Conservation (phyloP, 495 filamentous ascomycete genomes). For the Bacidia gigantensis region DNA sequence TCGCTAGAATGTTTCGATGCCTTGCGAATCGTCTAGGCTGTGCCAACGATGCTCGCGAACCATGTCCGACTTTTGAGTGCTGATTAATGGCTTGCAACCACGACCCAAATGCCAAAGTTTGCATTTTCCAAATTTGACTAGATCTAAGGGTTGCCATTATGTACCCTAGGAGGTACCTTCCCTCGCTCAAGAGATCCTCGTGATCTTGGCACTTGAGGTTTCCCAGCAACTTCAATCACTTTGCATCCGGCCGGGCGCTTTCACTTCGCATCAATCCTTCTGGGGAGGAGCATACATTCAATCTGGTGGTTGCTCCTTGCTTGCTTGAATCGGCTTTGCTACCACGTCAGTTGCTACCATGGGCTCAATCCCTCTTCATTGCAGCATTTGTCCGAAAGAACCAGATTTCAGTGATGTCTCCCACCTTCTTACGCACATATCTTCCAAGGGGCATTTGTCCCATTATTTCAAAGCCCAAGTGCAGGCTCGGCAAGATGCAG, state of each 20-base stretch:
- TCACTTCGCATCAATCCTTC: not conserved
- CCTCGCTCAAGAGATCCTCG: not conserved
- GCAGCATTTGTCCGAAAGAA: slow-evolving; percentile 64
- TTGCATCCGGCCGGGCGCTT: not conserved
- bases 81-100: too few species aligned
- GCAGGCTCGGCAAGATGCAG: slow-evolving; percentile 40
- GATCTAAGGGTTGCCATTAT: not conserved
- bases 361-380: slow-evolving; percentile 50
- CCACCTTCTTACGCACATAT: slow-evolving; percentile 75
- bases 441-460: slow-evolving; percentile 72
- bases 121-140: not conserved
- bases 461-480: slow-evolving; percentile 61
- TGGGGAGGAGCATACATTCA: slow-evolving; percentile 5
- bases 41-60: too few species aligned
- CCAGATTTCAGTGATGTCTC: slow-evolving; percentile 76
- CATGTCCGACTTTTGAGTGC: too few species aligned
- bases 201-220: not conserved
- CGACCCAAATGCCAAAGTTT: too few species aligned
- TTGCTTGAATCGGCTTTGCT: not conserved
- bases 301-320: not conserved
- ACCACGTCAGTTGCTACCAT: slow-evolving; percentile 23
- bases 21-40: too few species aligned
- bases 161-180: not conserved
- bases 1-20: too few species aligned
- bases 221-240: not conserved